phyloP scores from a whole-genome alignment of 2,329 filamentous ascomycete genomes.

The Calonectria leucothoes region DNA sequence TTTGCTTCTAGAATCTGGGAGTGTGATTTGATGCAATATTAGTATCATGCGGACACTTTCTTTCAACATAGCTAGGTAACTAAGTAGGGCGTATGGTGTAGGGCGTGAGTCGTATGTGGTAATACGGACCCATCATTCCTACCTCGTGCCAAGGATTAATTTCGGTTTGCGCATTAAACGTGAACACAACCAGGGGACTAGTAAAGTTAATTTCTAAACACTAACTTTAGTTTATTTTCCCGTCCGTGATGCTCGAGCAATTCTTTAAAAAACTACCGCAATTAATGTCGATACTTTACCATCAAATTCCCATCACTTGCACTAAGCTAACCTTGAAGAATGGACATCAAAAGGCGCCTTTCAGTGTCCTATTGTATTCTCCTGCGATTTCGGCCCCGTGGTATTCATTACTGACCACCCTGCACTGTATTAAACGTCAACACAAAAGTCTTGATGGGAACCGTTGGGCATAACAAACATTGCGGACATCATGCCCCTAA shows the following conservation, averaged over 20 bases:
- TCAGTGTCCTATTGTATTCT: too few species aligned
- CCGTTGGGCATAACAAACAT: too few species aligned
- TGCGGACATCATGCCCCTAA: background rate
- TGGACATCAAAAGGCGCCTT: background rate
- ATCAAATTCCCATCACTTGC: too few species aligned
- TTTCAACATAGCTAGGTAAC: background rate
- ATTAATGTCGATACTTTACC: background rate
- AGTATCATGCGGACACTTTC: too few species aligned
- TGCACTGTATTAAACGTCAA: too few species aligned
- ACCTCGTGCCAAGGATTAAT: background rate
- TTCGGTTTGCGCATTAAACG: background rate
- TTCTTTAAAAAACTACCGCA: background rate
- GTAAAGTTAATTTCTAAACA: background rate
- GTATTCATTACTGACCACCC: too few species aligned
- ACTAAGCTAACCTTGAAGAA: too few species aligned
- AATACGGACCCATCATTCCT: background rate
- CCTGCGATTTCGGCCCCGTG: too few species aligned
- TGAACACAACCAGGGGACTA: background rate
- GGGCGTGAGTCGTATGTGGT: background rate
- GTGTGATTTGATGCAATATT: background rate
- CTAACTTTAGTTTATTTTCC: background rate
- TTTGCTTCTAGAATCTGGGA: background rate
- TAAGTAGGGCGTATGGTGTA: background rate
- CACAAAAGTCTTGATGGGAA: too few species aligned
- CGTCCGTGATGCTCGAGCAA: background rate